A percentile compares a stretch with the other conserved stretches of the same genome.
Conservation (phyloP, 345 rosid species). For the Eucalyptus polybractea region DNA sequence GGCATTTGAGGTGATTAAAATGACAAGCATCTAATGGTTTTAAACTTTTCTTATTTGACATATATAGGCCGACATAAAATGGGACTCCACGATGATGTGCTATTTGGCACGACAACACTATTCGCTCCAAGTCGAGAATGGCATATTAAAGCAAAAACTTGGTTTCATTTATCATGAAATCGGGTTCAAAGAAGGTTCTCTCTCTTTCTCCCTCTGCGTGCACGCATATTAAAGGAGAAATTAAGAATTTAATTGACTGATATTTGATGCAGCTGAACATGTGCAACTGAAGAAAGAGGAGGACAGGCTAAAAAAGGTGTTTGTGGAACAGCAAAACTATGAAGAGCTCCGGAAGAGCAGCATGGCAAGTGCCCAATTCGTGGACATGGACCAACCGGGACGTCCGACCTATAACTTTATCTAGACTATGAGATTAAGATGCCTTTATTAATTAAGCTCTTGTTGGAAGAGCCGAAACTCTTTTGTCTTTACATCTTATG, state of each 20-base stretch:
- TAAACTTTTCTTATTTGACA: neutral
- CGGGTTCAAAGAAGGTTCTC: neutral
- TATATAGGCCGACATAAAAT: neutral
- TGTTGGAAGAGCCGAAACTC: neutral
- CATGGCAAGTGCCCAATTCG: neutral
- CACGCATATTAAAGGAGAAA: neutral
- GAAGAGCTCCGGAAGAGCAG: neutral
- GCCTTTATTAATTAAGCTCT: neutral
- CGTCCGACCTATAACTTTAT: neutral
- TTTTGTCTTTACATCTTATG: neutral
- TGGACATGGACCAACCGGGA: neutral
- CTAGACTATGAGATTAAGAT: neutral
- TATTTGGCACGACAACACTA: neutral
- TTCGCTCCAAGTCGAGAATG: neutral
- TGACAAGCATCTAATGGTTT: neutral
- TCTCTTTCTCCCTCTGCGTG: neutral
- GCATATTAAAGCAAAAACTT: neutral
- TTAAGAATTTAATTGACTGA: neutral
- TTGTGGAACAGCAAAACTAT: neutral
- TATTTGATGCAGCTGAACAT: neutral
- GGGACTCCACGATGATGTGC: neutral
- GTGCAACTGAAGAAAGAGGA: neutral
- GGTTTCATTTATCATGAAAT: neutral
- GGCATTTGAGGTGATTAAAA: neutral
- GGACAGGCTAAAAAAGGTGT: neutral